Percentiles rank a stretch among this genome's conserved stretches.
Conservation (phyloP, 2,329 filamentous ascomycete genomes). For the Colletotrichum orchidophilum region DNA sequence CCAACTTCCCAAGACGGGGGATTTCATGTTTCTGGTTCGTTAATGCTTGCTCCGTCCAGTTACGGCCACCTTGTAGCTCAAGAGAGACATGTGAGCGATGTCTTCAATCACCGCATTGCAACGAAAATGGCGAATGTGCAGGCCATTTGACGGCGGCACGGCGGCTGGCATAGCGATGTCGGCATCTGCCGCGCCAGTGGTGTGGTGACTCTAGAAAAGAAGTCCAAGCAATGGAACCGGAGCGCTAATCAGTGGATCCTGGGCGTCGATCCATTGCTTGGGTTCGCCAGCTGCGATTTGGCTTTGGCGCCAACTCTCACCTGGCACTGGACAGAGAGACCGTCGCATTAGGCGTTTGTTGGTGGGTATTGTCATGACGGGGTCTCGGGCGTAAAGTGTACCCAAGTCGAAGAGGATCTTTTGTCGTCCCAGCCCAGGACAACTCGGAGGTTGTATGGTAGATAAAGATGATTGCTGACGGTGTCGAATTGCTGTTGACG, state of each 20-base stretch:
- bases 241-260: slow-evolving; percentile 18
- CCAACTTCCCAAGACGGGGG: slow-evolving; percentile 5
- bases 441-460: background rate
- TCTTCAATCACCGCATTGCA: background rate
- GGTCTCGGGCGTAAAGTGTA: background rate
- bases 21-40: background rate
- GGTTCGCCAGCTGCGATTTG: background rate
- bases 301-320: slow-evolving; percentile 1
- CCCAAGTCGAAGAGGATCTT: background rate
- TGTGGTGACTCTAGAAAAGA: background rate
- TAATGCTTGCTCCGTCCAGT: background rate
- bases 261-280: slow-evolving; percentile 26
- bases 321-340: background rate
- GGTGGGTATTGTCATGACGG: background rate
- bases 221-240: background rate
- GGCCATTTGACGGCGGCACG: background rate
- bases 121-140: background rate
- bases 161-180: background rate
- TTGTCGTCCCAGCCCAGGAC: background rate
- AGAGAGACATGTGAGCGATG: background rate
- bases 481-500: background rate
- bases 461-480: background rate
- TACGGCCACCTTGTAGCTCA: background rate
- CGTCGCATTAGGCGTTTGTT: background rate
- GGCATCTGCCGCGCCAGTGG: background rate